A percentile compares a stretch with the other conserved stretches of the same genome.
These are phyloP conservation scores for Ilyonectria sp. DNA, from an alignment of 2,329 filamentous ascomycete genomes.

Conservation along the genomic window DNA sequence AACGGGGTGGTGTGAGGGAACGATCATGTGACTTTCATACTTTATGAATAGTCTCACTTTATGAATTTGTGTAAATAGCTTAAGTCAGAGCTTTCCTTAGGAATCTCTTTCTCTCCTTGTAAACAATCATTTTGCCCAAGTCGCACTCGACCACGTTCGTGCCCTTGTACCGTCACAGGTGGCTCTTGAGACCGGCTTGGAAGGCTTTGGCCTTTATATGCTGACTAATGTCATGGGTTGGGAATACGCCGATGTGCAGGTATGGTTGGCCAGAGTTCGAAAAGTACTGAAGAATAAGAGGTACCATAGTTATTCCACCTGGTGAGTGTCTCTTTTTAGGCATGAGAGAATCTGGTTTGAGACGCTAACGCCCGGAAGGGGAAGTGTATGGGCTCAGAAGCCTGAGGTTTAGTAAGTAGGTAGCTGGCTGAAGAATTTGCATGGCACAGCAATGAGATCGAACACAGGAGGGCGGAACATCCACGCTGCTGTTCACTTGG, in stretches of 20 bases:
- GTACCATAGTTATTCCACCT: slow-evolving; percentile 1
- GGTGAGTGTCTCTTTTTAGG: background rate
- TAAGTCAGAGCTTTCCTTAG: no score
- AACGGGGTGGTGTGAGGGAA: no score
- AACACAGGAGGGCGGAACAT: no score
- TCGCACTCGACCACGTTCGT: no score
- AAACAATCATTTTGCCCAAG: no score
- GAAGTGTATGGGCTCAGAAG: slow-evolving; percentile 1
- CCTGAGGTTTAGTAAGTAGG: background rate
- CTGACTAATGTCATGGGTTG: slow-evolving; percentile 2
- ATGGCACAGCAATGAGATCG: no score
- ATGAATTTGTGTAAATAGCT: no score
- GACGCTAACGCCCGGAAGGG: background rate
- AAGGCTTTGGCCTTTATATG: slow-evolving; percentile 43
- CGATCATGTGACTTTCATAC: no score
- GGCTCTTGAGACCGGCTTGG: slow-evolving; percentile 53
- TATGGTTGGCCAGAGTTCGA: slow-evolving; percentile 9
- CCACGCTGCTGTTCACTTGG: no score
- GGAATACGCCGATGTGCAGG: background rate
- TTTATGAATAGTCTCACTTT: no score
- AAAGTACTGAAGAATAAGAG: background rate
- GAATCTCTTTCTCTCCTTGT: no score
- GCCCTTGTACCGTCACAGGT: no score
- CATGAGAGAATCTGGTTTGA: background rate
- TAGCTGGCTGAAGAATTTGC: background rate